phyloP scores from a whole-genome alignment of 768 basidiomycete species.

The Boletus sp. region DNA sequence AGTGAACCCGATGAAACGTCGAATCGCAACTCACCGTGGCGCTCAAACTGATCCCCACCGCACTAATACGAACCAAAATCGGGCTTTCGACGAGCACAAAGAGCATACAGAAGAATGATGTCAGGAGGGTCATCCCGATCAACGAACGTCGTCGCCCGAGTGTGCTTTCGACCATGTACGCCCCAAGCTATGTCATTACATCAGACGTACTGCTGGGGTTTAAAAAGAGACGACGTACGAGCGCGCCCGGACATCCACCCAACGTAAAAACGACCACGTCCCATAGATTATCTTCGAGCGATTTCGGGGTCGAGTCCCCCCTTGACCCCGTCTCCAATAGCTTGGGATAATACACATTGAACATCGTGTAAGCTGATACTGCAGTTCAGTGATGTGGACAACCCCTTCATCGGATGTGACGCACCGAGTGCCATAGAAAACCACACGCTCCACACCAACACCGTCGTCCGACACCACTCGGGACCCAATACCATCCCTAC shows the following conservation, averaged over 20 bases:
- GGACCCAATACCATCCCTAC: conserved; percentile 68
- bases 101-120: conserved; percentile 66
- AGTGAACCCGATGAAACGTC: neutral
- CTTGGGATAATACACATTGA: conserved; percentile 89
- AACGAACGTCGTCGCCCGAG: conserved; percentile 73
- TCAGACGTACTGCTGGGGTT: neutral
- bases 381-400: neutral
- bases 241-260: conserved; percentile 80
- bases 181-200: conserved; percentile 59
- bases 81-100: conserved; percentile 61
- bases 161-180: conserved; percentile 68
- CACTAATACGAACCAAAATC: conserved; percentile 60
- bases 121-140: conserved; percentile 70
- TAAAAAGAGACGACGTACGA: conserved; percentile 45
- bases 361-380: conserved; percentile 78
- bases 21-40: conserved; percentile 43
- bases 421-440: conserved; percentile 70
- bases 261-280: conserved; percentile 85
- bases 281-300: conserved; percentile 65
- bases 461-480: conserved; percentile 72
- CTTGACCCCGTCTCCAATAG: conserved; percentile 57
- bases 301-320: conserved; percentile 35
- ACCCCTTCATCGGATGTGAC: conserved; percentile 17
- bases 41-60: conserved; percentile 73
- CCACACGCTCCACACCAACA: conserved; percentile 81